These are phyloP conservation scores for Ascobolus immersus DNA, from an alignment of 495 filamentous ascomycete species.

Conservation along the genomic window DNA sequence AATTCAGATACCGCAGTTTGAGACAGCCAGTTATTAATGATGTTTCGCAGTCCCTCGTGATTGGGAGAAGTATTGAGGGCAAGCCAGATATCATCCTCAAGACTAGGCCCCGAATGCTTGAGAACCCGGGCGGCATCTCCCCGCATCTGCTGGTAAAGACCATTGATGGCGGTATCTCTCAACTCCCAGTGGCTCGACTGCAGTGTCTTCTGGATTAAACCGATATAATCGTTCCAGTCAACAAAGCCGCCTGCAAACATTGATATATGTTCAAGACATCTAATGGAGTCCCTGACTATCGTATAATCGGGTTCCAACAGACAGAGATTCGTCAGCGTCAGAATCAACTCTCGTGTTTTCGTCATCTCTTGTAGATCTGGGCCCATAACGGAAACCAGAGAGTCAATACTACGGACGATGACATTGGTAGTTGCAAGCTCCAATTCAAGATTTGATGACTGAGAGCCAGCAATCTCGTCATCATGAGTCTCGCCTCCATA, in stretches of 20 bases:
- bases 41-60: conserved; percentile 50
- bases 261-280: conserved; percentile 72
- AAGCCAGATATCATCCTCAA: conserved; percentile 84
- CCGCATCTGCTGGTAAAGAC: conserved; percentile 85
- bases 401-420: conserved; percentile 73
- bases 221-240: conserved; percentile 59
- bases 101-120: conserved; percentile 37
- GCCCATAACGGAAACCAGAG: conserved; percentile 81
- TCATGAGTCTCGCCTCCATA: conserved; percentile 83
- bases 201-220: conserved; percentile 50
- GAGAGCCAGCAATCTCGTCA: conserved; percentile 45
- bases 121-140: conserved; percentile 61
- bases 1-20: conserved; percentile 33
- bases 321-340: conserved; percentile 65
- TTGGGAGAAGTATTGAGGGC: conserved; percentile 51
- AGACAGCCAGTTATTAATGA: conserved; percentile 72
- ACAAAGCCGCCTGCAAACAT: conserved; percentile 75
- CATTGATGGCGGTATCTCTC: conserved; percentile 59
- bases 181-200: conserved; percentile 38
- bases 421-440: conserved; percentile 56
- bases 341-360: conserved; percentile 75
- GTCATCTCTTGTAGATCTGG: conserved; percentile 81
- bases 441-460: conserved; percentile 71
- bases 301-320: conserved; percentile 47
- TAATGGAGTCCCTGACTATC: conserved; percentile 51